Evolutionary conservation across 768 basidiomycete species (phyloP), one percentile per base, ranked within the genome.

Genomic region (Lactifluus pinguis): DNA sequence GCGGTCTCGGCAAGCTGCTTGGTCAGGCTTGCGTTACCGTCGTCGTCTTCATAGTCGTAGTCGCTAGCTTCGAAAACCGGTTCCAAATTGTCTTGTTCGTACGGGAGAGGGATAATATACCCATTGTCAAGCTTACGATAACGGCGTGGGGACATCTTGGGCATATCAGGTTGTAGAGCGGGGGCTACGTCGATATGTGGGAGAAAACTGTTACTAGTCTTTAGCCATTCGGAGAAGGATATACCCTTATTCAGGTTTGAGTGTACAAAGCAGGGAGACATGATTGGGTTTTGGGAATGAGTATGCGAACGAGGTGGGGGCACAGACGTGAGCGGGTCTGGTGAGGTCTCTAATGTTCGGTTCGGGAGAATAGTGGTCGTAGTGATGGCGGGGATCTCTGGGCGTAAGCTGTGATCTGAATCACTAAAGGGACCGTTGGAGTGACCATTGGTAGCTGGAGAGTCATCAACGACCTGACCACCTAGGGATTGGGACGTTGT

Each of bases 1-100:
- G 97, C 97, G 19, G 97, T 99, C 76, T 95, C 95, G 8, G 95
- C 97, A 14, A 99, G 79, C 67, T 94, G 92, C 70, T 83, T 87
- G 6, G 97, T 98, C 68, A 98, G 73, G 70, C 86, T 95, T 47
- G 82, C 81, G 1, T 86, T 94, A 47, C 82, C 81, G 0, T 80
- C 82, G 63, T 83, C 84, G 49, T 85, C 86, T 25, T 89, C 85
- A 32, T 87, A 85, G 34, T 84, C 85, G 50, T 79, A 81, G 48
- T 65, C 68, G 51, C 65, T 71, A 41, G 56, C 77, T 73, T 62
- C 70, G 70, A 57, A 72, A 58, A 49, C 55, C 41, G 61, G 56
- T 17, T 66, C 64, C 6, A 59, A 64, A 17, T 48, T 52, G 45
- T 61, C 65, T 2, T 64, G 66, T 51, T 67, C 65, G 59, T 61